Evolutionary conservation across 2,329 filamentous ascomycete genomes (phyloP).

Genomic region (Colletotrichum lupini): DNA sequence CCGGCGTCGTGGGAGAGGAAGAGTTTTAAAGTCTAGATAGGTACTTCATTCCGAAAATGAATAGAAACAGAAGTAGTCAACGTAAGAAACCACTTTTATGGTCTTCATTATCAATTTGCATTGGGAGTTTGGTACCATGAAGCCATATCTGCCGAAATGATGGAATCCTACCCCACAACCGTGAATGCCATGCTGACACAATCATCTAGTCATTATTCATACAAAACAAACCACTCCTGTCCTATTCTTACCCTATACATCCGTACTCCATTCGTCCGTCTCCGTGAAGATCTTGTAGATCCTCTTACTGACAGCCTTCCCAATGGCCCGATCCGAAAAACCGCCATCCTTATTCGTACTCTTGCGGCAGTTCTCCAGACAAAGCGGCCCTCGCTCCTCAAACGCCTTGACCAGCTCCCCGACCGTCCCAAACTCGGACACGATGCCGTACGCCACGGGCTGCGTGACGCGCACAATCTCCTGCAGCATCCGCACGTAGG

Average conservation of each 20-base stretch:
- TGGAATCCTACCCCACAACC: neutral
- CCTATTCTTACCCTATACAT: conserved; percentile 51
- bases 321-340: conserved; percentile 64
- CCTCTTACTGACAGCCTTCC: conserved; percentile 68
- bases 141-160: neutral
- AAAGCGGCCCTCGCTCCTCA: conserved; percentile 65
- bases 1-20: neutral
- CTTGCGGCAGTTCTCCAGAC: conserved; percentile 71
- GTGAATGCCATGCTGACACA: neutral
- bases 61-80: too few relatives aligned
- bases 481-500: conserved; percentile 80
- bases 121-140: too few relatives aligned
- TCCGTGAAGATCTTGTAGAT: conserved; percentile 71
- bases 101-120: too few relatives aligned
- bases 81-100: too few relatives aligned
- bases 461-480: conserved; percentile 79
- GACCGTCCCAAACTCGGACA: conserved; percentile 68
- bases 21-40: too few relatives aligned
- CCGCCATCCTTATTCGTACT: conserved; percentile 68
- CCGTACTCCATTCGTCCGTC: conserved; percentile 64
- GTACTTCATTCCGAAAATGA: too few relatives aligned
- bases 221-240: neutral
- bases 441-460: conserved; percentile 77
- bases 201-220: neutral
- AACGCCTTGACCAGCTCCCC: conserved; percentile 69